These are phyloP conservation scores for Silene uniflora DNA, from an alignment of 148 eudicot species.

Conservation along the genomic window DNA sequence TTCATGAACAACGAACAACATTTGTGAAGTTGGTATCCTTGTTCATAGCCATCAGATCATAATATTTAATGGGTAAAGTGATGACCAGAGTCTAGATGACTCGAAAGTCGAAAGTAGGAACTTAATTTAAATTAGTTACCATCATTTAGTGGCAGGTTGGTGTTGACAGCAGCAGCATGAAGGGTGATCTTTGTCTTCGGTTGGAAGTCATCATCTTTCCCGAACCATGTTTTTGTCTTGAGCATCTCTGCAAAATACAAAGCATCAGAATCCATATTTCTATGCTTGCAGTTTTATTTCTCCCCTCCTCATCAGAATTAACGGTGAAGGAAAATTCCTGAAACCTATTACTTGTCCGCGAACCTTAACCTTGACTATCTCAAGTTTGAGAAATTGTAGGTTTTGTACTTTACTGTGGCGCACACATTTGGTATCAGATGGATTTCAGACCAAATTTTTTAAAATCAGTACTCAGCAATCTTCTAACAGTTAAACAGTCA, in stretches of 20 bases:
- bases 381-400: no score
- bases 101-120: not conserved
- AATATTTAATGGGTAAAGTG: no score
- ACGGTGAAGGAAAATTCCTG: not conserved
- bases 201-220: constrained; percentile 70
- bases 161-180: constrained; percentile 87
- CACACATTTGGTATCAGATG: not conserved
- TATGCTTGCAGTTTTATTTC: not conserved
- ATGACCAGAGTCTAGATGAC: no score
- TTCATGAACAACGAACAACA: constrained; percentile 2
- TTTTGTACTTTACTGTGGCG: not conserved
- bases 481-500: not conserved
- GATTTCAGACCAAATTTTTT: not conserved
- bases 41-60: not conserved
- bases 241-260: constrained; percentile 48
- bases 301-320: no score
- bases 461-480: not conserved
- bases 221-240: constrained; percentile 72
- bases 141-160: constrained; percentile 79
- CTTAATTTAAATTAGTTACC: constrained; percentile 35
- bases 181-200: constrained; percentile 71
- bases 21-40: not conserved
- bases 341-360: not conserved
- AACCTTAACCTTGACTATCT: no score
- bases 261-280: not conserved